A percentile compares a stretch with the other conserved stretches of the same genome.
Evolutionary conservation across 139 green algal species (phyloP).

Genomic region (Gonium pectorale): DNA sequence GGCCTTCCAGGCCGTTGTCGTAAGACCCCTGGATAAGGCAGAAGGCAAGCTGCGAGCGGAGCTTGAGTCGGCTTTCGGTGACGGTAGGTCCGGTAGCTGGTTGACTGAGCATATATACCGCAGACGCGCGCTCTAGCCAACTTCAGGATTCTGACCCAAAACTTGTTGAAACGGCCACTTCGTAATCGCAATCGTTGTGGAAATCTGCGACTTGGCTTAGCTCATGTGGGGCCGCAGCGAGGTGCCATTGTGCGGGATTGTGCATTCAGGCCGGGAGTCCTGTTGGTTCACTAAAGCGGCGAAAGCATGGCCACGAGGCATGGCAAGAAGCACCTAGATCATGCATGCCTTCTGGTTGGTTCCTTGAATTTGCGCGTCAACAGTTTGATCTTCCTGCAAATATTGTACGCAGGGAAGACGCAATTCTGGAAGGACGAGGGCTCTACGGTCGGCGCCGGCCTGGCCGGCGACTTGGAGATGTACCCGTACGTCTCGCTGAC

Average conservation of each 20-base stretch:
- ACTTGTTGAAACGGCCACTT: too few relatives aligned
- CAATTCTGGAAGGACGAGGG: constrained; percentile 71
- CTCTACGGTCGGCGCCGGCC: constrained; percentile 44
- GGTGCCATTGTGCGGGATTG: too few relatives aligned
- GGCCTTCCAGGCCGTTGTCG: constrained; percentile 77
- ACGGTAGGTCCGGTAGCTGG: constrained; percentile 51
- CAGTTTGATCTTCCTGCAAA: background rate
- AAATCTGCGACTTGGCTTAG: too few relatives aligned
- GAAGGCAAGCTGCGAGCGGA: constrained; percentile 73
- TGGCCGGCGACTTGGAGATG: constrained; percentile 69
- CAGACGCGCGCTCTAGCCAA: too few relatives aligned
- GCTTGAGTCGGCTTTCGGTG: constrained; percentile 70
- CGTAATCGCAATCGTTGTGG: too few relatives aligned
- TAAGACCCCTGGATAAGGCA: constrained; percentile 80
- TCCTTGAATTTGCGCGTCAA: background rate
- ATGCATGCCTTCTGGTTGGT: background rate
- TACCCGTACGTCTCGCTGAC: constrained; percentile 91
- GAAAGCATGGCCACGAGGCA: background rate
- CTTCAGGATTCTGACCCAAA: too few relatives aligned
- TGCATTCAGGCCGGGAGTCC: too few relatives aligned
- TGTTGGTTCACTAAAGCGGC: background rate
- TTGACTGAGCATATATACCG: too few relatives aligned
- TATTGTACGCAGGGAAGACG: constrained; percentile 19
- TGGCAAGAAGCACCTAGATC: background rate
- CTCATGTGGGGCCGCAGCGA: too few relatives aligned